Percentiles rank a stretch among this genome's conserved stretches.
Conservation (phyloP, 2,329 filamentous ascomycete genomes). For the Aspergillus neotritici region DNA sequence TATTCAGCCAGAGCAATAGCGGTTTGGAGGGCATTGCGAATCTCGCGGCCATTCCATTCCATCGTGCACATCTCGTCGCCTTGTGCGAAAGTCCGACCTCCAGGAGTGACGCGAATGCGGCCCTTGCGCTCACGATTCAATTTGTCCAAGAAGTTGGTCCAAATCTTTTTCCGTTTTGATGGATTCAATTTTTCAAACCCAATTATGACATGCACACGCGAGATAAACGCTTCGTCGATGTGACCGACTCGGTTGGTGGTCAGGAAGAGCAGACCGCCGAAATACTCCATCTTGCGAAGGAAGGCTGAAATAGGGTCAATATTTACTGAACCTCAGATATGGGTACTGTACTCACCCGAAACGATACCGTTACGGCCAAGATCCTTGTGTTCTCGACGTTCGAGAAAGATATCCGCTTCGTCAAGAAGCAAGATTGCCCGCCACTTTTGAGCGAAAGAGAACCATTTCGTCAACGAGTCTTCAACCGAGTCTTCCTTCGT, state of each 20-base stretch:
- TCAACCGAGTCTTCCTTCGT: too few species aligned
- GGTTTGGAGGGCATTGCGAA: conserved; percentile 22
- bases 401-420: too few species aligned
- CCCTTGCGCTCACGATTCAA: conserved; percentile 5
- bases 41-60: conserved; percentile 13
- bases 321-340: too few species aligned
- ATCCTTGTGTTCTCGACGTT: too few species aligned
- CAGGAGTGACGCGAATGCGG: background rate
- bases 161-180: conserved; percentile 25
- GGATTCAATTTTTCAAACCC: conserved; percentile 20
- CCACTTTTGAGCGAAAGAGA: too few species aligned
- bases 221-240: conserved; percentile 39
- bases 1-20: conserved; percentile 50
- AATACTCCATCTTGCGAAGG: conserved; percentile 32
- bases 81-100: too few species aligned
- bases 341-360: too few species aligned
- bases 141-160: conserved; percentile 10
- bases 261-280: conserved; percentile 40
- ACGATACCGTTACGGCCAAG: too few species aligned
- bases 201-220: conserved; percentile 33
- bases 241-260: conserved; percentile 39
- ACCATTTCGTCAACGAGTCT: too few species aligned
- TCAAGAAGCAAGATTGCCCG: too few species aligned
- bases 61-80: too few species aligned
- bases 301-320: background rate